Percentiles rank a stretch among this genome's conserved stretches.
Conservation (phyloP, 257 asterid genomes). For the Haberlea rhodopensis region DNA sequence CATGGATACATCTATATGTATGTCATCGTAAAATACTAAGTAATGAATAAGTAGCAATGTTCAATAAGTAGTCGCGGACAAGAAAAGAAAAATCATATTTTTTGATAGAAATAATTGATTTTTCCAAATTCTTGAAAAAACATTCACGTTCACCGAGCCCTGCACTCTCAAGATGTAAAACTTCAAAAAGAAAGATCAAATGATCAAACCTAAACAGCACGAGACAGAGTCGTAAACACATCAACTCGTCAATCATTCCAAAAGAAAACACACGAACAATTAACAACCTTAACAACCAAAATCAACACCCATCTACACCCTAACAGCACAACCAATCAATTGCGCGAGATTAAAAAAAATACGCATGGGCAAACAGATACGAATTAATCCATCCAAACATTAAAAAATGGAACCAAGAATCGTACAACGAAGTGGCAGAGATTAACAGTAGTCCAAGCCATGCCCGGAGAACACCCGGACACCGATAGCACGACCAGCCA, state of each 20-base stretch:
- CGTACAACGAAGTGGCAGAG: not conserved
- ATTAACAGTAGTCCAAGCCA: slow-evolving; percentile 3
- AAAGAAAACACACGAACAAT: not conserved
- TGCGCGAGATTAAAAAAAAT: not conserved
- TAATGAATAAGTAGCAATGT: too few species aligned
- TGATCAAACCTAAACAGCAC: too few species aligned
- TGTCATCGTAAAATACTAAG: too few species aligned
- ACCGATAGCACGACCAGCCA: slow-evolving; percentile 14
- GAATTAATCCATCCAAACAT: not conserved
- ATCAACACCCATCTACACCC: not conserved
- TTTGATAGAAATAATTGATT: too few species aligned
- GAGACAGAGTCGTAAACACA: not conserved
- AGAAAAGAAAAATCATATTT: too few species aligned
- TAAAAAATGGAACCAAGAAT: too few species aligned
- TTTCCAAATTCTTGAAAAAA: not conserved
- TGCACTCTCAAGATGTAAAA: too few species aligned
- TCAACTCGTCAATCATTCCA: not conserved
- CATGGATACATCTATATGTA: not conserved
- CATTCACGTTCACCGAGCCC: not conserved
- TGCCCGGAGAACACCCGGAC: slow-evolving; percentile 2
- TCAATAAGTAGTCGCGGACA: too few species aligned
- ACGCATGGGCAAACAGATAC: not conserved
- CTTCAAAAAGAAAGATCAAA: too few species aligned
- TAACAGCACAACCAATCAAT: not conserved
- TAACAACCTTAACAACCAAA: too few species aligned